These are phyloP conservation scores for Penicillium crustosum DNA, from an alignment of 2,329 filamentous ascomycete species.

Conservation along the genomic window DNA sequence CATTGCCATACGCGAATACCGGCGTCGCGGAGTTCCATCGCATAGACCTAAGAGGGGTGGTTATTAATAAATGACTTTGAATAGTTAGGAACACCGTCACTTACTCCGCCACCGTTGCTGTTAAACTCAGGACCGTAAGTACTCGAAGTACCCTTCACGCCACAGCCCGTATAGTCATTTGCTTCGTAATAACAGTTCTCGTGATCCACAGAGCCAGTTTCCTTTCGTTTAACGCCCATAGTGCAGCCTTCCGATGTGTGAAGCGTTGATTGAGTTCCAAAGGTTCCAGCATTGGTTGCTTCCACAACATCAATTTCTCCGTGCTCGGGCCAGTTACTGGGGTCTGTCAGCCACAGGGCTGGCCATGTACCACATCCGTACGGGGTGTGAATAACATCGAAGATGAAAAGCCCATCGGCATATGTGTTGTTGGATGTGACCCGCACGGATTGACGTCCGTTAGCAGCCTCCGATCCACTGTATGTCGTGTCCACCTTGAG, in stretches of 20 bases:
- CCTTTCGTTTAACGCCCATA: conserved; percentile 53
- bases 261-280: conserved; percentile 60
- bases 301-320: conserved; percentile 67
- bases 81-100: conserved; percentile 2
- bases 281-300: conserved; percentile 54
- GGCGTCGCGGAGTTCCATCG: conserved; percentile 62
- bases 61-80: neutral
- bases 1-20: conserved; percentile 67
- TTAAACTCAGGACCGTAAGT: conserved; percentile 59
- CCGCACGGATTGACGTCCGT: conserved; percentile 63
- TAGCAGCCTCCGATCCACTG: conserved; percentile 45
- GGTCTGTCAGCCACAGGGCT: conserved; percentile 65
- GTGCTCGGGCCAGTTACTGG: conserved; percentile 60
- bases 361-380: conserved; percentile 66
- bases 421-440: conserved; percentile 62
- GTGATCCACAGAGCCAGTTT: conserved; percentile 48
- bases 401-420: conserved; percentile 62
- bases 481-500: conserved; percentile 57
- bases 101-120: conserved; percentile 53
- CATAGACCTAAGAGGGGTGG: conserved; percentile 48
- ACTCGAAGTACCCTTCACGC: conserved; percentile 46
- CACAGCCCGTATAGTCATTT: conserved; percentile 60
- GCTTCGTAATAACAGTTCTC: conserved; percentile 55
- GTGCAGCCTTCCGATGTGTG: conserved; percentile 59
- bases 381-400: conserved; percentile 64